Evolutionary conservation across 331 rosid genomes (phyloP).

Genomic region (Acacia pycnantha): DNA sequence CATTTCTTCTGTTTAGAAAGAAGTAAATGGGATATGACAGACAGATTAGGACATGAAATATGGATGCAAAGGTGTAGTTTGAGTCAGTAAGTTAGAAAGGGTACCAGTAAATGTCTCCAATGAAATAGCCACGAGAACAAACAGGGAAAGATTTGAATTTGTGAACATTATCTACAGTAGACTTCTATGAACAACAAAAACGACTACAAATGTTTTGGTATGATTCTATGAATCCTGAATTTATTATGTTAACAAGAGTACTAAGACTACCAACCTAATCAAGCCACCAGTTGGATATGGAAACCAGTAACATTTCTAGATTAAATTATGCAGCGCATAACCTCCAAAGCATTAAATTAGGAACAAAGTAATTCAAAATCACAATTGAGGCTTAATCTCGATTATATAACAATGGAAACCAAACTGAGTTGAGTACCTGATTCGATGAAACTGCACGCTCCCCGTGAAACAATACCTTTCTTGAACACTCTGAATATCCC

Average conservation of each 20-base stretch:
- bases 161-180: neutral
- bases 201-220: neutral
- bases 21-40: neutral
- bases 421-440: slow-evolving; percentile 48
- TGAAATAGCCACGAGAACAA: neutral
- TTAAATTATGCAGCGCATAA: neutral
- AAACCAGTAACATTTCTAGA: neutral
- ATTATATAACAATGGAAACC: neutral
- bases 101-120: neutral
- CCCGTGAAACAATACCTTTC: slow-evolving; percentile 59
- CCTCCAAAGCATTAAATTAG: neutral
- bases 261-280: neutral
- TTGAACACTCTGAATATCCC: slow-evolving; percentile 58
- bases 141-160: neutral
- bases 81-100: neutral
- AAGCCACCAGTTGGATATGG: neutral
- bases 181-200: neutral
- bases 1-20: neutral
- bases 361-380: neutral
- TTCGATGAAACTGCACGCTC: slow-evolving; percentile 57
- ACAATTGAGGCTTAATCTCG: neutral
- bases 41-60: neutral
- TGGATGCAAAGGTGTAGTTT: neutral
- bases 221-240: neutral
- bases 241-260: neutral